A percentile compares a stretch with the other conserved stretches of the same genome.
Evolutionary conservation across 495 filamentous ascomycete species (phyloP).

Genomic region (Penicillium longicatenatum): DNA sequence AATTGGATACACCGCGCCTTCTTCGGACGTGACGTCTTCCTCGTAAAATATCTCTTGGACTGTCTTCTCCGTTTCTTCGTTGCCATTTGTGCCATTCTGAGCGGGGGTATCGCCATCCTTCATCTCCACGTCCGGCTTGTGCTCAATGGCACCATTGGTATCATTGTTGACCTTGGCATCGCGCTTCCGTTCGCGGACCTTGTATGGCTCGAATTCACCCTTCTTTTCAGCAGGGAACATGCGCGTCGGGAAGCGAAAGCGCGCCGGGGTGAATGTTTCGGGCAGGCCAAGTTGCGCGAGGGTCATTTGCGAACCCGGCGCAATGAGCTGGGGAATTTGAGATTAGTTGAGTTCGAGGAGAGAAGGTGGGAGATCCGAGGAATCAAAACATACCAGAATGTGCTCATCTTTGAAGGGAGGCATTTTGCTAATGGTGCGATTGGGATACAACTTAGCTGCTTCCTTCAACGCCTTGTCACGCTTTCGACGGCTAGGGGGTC

Average conservation of each 20-base stretch:
- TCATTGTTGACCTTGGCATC: constrained; percentile 44
- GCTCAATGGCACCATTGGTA: constrained; percentile 33
- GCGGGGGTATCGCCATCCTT: constrained; percentile 22
- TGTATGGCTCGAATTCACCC: constrained; percentile 82
- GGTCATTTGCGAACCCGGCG: constrained; percentile 90
- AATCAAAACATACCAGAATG: constrained; percentile 56
- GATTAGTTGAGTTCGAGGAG: constrained; percentile 4
- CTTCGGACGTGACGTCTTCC: constrained; percentile 82
- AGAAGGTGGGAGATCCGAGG: not conserved
- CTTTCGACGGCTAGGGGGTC: constrained; percentile 2
- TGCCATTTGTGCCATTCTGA: constrained; percentile 16
- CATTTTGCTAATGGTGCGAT: constrained; percentile 45
- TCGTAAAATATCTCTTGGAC: constrained; percentile 66
- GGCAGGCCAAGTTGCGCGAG: constrained; percentile 91
- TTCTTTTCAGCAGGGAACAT: constrained; percentile 85
- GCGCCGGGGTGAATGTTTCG: constrained; percentile 86
- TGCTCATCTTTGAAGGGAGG: constrained; percentile 79
- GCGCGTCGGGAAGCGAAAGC: constrained; percentile 79
- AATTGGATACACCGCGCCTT: constrained; percentile 89
- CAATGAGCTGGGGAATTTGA: constrained; percentile 66
- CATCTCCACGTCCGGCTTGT: constrained; percentile 55
- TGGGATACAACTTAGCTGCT: constrained; percentile 1
- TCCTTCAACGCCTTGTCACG: not conserved
- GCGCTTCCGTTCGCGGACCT: constrained; percentile 71
- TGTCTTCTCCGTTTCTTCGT: constrained; percentile 22